Conservation (phyloP, 2,329 filamentous ascomycete genomes). For the Alternaria triticimaculans region DNA sequence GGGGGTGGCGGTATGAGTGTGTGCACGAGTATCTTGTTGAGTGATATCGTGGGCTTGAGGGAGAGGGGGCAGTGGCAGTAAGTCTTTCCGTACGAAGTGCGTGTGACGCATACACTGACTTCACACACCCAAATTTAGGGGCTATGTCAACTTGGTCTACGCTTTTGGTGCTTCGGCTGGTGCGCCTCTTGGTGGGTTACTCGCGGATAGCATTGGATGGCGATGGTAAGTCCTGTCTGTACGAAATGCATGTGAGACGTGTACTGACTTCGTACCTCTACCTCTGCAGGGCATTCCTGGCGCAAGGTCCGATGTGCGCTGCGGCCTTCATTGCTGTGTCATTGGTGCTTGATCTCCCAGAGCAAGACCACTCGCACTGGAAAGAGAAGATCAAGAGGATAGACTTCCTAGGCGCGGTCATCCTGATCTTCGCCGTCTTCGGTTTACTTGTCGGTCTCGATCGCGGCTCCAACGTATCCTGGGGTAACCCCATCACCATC, state of each 20-base stretch:
- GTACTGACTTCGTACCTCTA: no score
- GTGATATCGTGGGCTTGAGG: slow-evolving; percentile 72
- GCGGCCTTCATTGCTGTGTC: slow-evolving; percentile 70
- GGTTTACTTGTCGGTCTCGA: slow-evolving; percentile 74
- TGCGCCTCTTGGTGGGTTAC: slow-evolving; percentile 70
- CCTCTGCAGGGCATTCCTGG: slow-evolving; percentile 65
- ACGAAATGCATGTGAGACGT: no score
- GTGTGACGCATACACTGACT: no score
- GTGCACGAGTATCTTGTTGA: slow-evolving; percentile 72
- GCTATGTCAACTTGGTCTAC: slow-evolving; percentile 74
- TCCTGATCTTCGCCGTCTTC: slow-evolving; percentile 70
- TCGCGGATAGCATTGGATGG: slow-evolving; percentile 79
- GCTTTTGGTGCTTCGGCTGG: slow-evolving; percentile 72
- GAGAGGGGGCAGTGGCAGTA: slow-evolving; percentile 74
- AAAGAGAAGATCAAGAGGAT: slow-evolving; percentile 69
- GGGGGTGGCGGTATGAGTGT: slow-evolving; percentile 76
- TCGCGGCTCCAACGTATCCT: slow-evolving; percentile 74
- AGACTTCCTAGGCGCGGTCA: slow-evolving; percentile 74
- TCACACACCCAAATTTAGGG: slow-evolving; percentile 37
- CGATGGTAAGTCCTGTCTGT: slow-evolving; percentile 52
- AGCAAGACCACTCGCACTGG: slow-evolving; percentile 66
- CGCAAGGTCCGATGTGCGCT: slow-evolving; percentile 72
- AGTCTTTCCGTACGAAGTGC: not conserved
- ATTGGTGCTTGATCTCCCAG: slow-evolving; percentile 67
- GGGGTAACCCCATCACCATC: slow-evolving; percentile 66